phyloP scores from a whole-genome alignment of 2,329 filamentous ascomycete species.

The Diaporthe sp. region DNA sequence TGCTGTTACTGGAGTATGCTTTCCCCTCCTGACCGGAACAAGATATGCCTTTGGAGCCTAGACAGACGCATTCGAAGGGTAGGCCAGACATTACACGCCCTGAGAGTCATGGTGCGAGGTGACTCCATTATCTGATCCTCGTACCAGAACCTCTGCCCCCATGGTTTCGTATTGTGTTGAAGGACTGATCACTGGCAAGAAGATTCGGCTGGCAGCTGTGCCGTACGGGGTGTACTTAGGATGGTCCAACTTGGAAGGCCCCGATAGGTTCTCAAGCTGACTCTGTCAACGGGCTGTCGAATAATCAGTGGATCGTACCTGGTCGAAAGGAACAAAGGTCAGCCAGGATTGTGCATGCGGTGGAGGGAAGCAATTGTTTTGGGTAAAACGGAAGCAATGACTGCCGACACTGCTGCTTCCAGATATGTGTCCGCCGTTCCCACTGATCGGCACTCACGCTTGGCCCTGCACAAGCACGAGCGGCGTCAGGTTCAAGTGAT shows the following conservation, averaged over 20 bases:
- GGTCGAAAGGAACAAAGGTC: neutral
- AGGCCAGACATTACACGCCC: neutral
- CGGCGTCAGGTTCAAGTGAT: neutral
- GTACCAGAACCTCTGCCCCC: neutral
- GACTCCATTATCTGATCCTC: neutral
- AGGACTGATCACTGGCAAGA: neutral
- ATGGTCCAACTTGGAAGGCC: too few species aligned
- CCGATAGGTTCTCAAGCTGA: too few species aligned
- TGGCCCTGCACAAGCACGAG: neutral
- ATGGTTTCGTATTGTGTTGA: neutral
- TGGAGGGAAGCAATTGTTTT: neutral
- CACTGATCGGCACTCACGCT: constrained; percentile 4
- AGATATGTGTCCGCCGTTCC: neutral
- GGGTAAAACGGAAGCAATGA: neutral
- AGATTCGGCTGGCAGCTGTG: too few species aligned
- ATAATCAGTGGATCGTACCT: too few species aligned
- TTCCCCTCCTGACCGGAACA: too few species aligned
- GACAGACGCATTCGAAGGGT: too few species aligned
- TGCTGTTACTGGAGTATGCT: too few species aligned
- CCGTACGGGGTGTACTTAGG: neutral
- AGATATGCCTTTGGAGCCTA: neutral
- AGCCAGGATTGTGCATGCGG: neutral
- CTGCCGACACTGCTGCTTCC: neutral
- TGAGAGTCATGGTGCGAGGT: neutral
- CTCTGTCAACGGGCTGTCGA: neutral